Evolutionary conservation across 768 basidiomycete species (phyloP), one percentile per base, ranked within the genome.

Genomic region (Leccinum disarticulatum): DNA sequence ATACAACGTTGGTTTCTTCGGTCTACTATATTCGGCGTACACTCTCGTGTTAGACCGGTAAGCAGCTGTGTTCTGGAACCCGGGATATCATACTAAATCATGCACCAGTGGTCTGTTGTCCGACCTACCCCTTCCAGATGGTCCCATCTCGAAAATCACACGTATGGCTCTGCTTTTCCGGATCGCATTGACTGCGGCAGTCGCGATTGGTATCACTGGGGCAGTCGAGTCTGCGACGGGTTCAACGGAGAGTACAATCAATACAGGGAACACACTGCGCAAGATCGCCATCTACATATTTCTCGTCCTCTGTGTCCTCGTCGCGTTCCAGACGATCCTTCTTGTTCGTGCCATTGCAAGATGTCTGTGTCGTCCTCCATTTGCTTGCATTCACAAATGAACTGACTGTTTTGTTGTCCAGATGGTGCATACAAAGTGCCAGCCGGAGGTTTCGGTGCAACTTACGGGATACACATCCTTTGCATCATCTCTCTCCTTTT

Each of bases 1-100:
- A 19, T 77, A 76, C 60, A 74, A 70, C 49, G 66, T 70, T 17
- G 75, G 74, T 47, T 74, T 76, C 70, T 76, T 73, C 27, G 72
- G 70, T 61, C 54, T 76, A 43, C 52, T 76, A 8, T 76, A 73
- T 54, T 75, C 71, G 13, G 68, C 73, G 17, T 74, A 76, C 56
- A 69, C 62, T 19, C 68, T 76, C 10, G 73, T 73, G 15, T 55
- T 73, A 11, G 73, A 76, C 50, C 64, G 74, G 74, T 74, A 50
- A 41, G 64, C 28, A 33, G 19, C 13, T 22, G n/a, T 28, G 1
- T 59, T 61, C 41, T 30, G 22, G 6, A 56, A 11, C 27, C 30
- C 13, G 22, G 4, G 5, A 5, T 30, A 9, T 27, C 6, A 15
- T 35, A 14, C 52, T 62, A 25, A 51, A 57, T 25, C 7, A 19